Conservation (phyloP, 73 alveolate species). For the Uronychia binucleata region DNA sequence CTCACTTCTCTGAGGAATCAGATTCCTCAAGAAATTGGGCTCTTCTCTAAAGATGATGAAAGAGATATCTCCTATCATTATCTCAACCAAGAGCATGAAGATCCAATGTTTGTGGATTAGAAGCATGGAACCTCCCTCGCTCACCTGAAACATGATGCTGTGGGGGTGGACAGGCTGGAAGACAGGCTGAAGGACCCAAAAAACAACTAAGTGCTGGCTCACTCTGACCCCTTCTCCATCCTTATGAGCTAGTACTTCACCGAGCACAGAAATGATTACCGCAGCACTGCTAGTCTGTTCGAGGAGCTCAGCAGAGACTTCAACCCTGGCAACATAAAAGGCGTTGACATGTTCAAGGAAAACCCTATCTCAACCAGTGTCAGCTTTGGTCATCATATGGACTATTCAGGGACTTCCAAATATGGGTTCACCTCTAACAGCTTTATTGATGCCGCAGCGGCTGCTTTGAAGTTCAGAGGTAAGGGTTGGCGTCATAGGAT, state of each 20-base stretch:
- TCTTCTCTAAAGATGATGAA: not conserved
- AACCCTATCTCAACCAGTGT: not conserved
- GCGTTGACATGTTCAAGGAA: not conserved
- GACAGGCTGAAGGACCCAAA: slow-evolving; percentile 20
- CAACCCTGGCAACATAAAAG: not conserved
- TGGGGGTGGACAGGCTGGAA: slow-evolving; percentile 19
- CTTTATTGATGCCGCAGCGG: not conserved
- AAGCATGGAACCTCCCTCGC: not conserved
- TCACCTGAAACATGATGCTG: slow-evolving; percentile 7
- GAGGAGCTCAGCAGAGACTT: slow-evolving; percentile 3
- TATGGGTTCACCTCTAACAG: no score
- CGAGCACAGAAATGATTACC: slow-evolving; percentile 1
- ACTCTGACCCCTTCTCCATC: slow-evolving; percentile 3
- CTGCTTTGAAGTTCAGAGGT: not conserved
- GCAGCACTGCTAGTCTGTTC: not conserved
- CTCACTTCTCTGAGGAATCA: not conserved
- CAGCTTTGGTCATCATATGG: no score
- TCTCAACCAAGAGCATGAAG: not conserved
- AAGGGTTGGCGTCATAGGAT: not conserved
- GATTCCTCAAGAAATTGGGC: not conserved
- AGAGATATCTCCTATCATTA: not conserved
- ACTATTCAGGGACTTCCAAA: no score
- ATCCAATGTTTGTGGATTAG: no score
- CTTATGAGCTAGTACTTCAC: slow-evolving; percentile 11
- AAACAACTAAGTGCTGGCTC: slow-evolving; percentile 8